phyloP scores from a whole-genome alignment of 1,139 yeast genomes.

The Hansenula lynferdii region DNA sequence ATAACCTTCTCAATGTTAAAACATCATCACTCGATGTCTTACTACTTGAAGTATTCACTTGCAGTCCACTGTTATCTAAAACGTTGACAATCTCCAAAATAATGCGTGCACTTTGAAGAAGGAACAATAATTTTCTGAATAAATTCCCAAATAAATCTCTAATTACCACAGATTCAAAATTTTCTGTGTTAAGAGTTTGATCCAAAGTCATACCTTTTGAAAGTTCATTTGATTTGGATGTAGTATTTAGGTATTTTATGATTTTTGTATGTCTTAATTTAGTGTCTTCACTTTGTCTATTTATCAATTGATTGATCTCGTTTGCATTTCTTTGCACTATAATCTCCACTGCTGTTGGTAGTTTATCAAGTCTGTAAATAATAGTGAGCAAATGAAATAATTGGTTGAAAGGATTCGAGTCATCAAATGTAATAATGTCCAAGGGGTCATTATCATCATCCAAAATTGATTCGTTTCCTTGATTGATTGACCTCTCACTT shows the following conservation, averaged over 20 bases:
- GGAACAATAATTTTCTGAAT: slow-evolving; percentile 56
- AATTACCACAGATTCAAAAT: slow-evolving; percentile 51
- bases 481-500: no score
- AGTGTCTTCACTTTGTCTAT: slow-evolving; percentile 61
- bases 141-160: slow-evolving; percentile 69
- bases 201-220: background rate
- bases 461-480: slow-evolving; percentile 22
- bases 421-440: slow-evolving; percentile 27
- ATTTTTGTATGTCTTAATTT: slow-evolving; percentile 47
- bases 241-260: slow-evolving; percentile 20
- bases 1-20: slow-evolving; percentile 49
- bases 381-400: slow-evolving; percentile 53
- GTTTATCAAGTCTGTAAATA: slow-evolving; percentile 55
- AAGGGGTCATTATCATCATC: slow-evolving; percentile 20
- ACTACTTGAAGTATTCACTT: background rate
- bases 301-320: slow-evolving; percentile 53
- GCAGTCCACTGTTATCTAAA: slow-evolving; percentile 17
- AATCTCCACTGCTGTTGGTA: slow-evolving; percentile 56
- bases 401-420: slow-evolving; percentile 50
- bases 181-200: slow-evolving; percentile 21
- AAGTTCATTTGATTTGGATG: background rate
- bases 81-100: slow-evolving; percentile 49
- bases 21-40: slow-evolving; percentile 1
- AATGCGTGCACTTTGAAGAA: slow-evolving; percentile 68
- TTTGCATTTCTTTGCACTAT: slow-evolving; percentile 42